phyloP scores from a whole-genome alignment of 1,284 basidiomycete genomes.

The Phellinidium pouzarii region DNA sequence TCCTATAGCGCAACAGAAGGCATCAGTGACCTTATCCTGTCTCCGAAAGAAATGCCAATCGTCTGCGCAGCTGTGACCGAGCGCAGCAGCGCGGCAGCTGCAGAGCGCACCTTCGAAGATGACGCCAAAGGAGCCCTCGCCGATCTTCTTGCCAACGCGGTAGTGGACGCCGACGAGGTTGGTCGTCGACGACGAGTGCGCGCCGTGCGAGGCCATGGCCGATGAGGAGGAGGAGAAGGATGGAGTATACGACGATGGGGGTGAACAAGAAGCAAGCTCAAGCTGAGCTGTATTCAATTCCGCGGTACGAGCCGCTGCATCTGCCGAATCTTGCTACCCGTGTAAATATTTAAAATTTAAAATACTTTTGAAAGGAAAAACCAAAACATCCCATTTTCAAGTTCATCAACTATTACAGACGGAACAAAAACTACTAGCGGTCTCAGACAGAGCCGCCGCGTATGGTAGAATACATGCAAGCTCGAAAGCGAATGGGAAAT shows the following conservation, averaged over 20 bases:
- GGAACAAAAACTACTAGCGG: neutral
- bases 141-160: constrained; percentile 79
- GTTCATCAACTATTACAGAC: neutral
- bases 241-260: constrained; percentile 8
- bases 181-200: constrained; percentile 44
- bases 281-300: neutral
- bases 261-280: neutral
- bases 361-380: neutral
- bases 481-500: neutral
- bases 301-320: neutral
- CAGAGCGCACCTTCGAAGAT: constrained; percentile 80
- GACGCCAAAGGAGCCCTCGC: constrained; percentile 90
- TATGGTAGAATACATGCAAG: neutral
- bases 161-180: constrained; percentile 79
- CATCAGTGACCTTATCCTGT: too few relatives aligned
- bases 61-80: too few relatives aligned
- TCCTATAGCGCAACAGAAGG: constrained; percentile 44
- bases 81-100: neutral
- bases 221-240: constrained; percentile 18
- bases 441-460: neutral
- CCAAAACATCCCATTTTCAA: neutral
- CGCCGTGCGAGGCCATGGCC: constrained; percentile 26
- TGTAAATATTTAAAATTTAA: neutral
- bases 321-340: neutral
- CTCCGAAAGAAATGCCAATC: too few relatives aligned